Base-by-base conservation (phyloP, 164 flowering plant species). In the Warburgia ugandensis region DNA sequence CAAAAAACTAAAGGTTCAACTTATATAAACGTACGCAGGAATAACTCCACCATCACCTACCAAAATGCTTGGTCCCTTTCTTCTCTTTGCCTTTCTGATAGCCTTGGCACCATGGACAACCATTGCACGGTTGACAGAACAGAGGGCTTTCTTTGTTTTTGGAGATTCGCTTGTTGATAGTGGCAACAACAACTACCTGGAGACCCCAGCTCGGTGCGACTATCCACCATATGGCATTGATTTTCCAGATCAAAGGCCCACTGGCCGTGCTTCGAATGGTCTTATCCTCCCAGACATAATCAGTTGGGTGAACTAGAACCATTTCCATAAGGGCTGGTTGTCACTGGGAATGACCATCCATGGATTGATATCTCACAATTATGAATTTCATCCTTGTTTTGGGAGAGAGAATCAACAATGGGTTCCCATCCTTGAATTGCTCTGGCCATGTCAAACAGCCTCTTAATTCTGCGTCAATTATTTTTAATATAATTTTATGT, bases 181-280 rank as follows among this genome's bases (percentile, higher is more conserved):
- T 40, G 94, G 88, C 52, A 84, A 84, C 75, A 84, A 84, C 69
- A 70, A 84, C 61, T 84, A 52, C 73, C 48, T 84, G 6, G 60
- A 47, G 17, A 84, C 94, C 39, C 55, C 72, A 13, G 94, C 94
- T 27, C 72, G 89, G 11, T 86, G 89, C 9, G 83, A 84, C 32
- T 29, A 71, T 8, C 77, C 80, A 0, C 94, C 94, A 1, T 81
- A 84, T 32, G 89, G 94, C 54, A 64, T 84, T 14, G 88, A 84
- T 45, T 76, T 62, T 16, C 88, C 94, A 0, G 58, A 72, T 25
- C 81, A 50, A 39, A 71, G 64, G 3, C 68, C 94, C 29, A 77
- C 92, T 9, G 92, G 92, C 21, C 85, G 94, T 6, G 81, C 81
- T 74, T 81, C 88, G 7, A 84, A 84, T 51, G 88, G 88, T 60